Base-by-base conservation (phyloP, 139 green algal genomes). In the Pseudopediastrum boryanum region DNA sequence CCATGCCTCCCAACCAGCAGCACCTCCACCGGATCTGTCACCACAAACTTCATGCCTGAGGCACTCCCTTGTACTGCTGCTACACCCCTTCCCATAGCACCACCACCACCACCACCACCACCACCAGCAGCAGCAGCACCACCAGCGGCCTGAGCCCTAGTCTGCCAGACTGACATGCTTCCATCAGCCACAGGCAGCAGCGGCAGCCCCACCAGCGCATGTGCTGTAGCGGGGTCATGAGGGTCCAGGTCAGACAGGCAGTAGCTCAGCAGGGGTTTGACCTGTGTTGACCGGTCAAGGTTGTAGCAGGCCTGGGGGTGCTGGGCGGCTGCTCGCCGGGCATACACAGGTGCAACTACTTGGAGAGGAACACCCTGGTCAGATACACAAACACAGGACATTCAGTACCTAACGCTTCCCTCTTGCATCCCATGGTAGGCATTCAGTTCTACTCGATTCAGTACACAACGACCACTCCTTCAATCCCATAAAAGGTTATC, bases 141-240 rank as follows among this genome's bases (percentile, higher is more conserved):
- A 41, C 56, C 1, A 8, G 52, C 3, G 35, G 79, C 7, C 76
- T 58, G 67, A 13, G 19, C 23, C 58, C 38, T 31, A 36, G 13
- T 25, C 35, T 76, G 42, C 62, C n/a, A 87, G 36, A n/a, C n/a
- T n/a, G n/a, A n/a, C n/a, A n/a, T n/a, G 25, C 27, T 54, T 2
- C 88, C 85, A 73, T 87, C 77, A 36, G 70, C 48, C 33, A 91
- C 68, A 4, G 91, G 91, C 38, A 93, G 62, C 64, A 95, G 75
- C 67, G 56, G 39, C 46, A 74, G 31, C 6, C 31, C 19, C 71
- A 56, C 4, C 38, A 81, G 35, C 23, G 43, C 44, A 46, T 71
- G 44, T 3, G 73, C 80, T 44, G 58, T 19, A 46, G 36, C 39
- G 36, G 58, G 48, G 4, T 36, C 56, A 19, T 44, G 23, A 16